Evolutionary conservation across 306 rosid genomes (phyloP), one percentile per base, ranked within the genome.

Genomic region (Parietaria judaica): DNA sequence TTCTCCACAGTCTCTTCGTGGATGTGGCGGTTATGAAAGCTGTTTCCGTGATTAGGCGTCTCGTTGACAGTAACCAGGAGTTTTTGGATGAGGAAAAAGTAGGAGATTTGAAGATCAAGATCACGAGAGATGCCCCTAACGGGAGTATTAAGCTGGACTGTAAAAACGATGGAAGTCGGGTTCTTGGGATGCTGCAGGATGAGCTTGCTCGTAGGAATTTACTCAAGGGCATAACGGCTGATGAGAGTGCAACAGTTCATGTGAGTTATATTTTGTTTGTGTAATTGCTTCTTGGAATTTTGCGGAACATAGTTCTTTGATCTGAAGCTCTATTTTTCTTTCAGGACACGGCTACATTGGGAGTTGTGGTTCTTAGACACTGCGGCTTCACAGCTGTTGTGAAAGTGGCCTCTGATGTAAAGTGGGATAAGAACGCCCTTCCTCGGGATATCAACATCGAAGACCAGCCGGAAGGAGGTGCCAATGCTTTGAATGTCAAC

Each of bases 221-320:
- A 77, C 88, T 92, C 31, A 92, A 92, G 83, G 98, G 98, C 73
- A 82, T 92, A 70, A 92, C 98, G 17, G 96, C 98, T 56, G 98
- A 92, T 76, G 98, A 92, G 71, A 92, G 98, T 76, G 96, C 95
- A 65, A 86, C 98, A 9, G 98, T 92, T 67, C 98, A 92, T 79
- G 98, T 92, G 76, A 77, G 88, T 80, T 68, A 68, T 23, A 23
- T 23, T 55, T 39, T 36, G 39, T 14, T 14, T 62, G 31, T 70
- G 37, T 51, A 23, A 58, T 46, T 52, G 14, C 41, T 60, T 67
- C 46, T 14, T 43, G 46, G 31, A 67, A 53, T 23, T 55, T 61
- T 58, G 63, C 53, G 34, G 17, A 58, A 46, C 23, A 56, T 47
- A 51, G 31, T 47, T 43, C 31, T 13, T 60, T 55, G 35, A 46